Base-by-base conservation (phyloP, 495 filamentous ascomycete species). In the Neurospora tetraspora region DNA sequence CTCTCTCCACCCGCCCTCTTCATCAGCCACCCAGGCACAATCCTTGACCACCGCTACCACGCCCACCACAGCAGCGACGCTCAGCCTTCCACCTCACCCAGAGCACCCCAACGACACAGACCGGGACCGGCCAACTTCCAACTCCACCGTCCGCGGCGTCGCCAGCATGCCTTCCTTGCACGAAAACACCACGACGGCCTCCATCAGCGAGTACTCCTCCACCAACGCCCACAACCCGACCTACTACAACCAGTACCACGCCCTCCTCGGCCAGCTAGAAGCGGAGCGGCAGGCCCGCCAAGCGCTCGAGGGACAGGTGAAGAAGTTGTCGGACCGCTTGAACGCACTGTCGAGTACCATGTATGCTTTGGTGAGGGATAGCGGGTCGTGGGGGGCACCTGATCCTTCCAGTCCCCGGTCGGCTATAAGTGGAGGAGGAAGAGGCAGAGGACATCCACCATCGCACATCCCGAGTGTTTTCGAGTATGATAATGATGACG, bases 281-380 rank as follows among this genome's bases (percentile, higher is more conserved):
- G 72, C 78, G 20, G 87, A 89, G 74, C 84, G 84, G 70, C 79
- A 83, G 5, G 83, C 84, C 10, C 84, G 87, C 2, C 83, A 81
- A 23, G 80, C 80, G 6, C 81, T 89, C n/a, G 87, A 89, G 75
- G 79, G 79, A 2, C 79, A 85, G 69, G 86, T 89, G 27, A 82
- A 79, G 69, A 83, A 80, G 71, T 78, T 89, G 2, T 81, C 81
- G 43, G 81, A 84, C 18, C 81, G 80, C 36, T 71, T 88, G 37
- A 81, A 85, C 71, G 76, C 78, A 1, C 61, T 84, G 38, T 82
- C 81, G 2, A 79, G 78, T 2, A 80, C 80, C 31, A 78, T 81
- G 74, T 81, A 79, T 38, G 79, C 80, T 71, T 79, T 80, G 77
- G 74, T 79, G 4, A 75, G 80, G 20, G 76, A 75, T 34, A 73